These are phyloP conservation scores for Coffea humblotiana DNA, from an alignment of 305 asterid species.

Conservation along the genomic window DNA sequence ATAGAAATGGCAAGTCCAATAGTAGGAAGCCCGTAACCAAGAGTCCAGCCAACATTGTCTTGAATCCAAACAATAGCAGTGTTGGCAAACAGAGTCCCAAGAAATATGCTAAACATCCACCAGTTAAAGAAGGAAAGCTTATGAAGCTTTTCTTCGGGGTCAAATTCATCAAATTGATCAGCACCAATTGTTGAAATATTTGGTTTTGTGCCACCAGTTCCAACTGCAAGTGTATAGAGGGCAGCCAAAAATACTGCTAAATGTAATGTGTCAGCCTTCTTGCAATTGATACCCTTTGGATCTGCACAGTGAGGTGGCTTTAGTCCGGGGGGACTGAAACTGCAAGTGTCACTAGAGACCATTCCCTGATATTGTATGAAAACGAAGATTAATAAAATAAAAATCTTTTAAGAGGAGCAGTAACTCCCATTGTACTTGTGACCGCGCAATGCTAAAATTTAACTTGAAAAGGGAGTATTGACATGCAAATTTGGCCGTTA, in stretches of 20 bases:
- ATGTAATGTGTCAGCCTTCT: conserved; percentile 59
- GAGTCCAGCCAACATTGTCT: conserved; percentile 88
- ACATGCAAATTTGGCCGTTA: too few species aligned
- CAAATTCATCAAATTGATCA: conserved; percentile 76
- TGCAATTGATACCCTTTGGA: conserved; percentile 45
- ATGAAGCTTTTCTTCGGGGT: conserved; percentile 68
- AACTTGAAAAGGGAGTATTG: too few species aligned
- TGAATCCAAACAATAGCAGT: conserved; percentile 77
- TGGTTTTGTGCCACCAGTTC: conserved; percentile 91
- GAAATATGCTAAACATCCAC: conserved; percentile 92
- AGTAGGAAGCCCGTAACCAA: conserved; percentile 86
- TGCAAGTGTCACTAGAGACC: conserved; percentile 62
- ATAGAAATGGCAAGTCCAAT: conserved; percentile 66
- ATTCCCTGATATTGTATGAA: conserved; percentile 54
- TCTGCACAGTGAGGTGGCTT: conserved; percentile 60
- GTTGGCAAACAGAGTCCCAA: conserved; percentile 77
- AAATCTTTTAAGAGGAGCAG: too few species aligned
- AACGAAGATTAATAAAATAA: not conserved
- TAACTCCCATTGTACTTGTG: too few species aligned
- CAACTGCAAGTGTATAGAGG: conserved; percentile 69
- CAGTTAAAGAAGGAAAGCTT: conserved; percentile 87
- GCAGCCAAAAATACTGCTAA: conserved; percentile 63
- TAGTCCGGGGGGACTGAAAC: conserved; percentile 60
- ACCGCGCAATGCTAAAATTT: too few species aligned
- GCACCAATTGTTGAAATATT: conserved; percentile 87